Conservation (phyloP, 2,329 filamentous ascomycete genomes). For the Pyrenophora graminea region DNA sequence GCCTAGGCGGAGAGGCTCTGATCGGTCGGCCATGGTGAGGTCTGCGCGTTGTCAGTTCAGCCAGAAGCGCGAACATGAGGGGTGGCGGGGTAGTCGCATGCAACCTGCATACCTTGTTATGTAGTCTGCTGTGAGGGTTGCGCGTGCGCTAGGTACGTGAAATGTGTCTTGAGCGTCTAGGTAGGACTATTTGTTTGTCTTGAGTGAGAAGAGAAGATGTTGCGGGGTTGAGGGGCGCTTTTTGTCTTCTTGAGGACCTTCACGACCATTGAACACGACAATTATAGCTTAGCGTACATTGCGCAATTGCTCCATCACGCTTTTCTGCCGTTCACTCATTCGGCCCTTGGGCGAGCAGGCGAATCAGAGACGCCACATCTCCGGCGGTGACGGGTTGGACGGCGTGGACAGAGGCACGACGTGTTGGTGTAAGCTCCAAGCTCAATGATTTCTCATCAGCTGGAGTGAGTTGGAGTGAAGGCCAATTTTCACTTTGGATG, state of each 20-base stretch:
- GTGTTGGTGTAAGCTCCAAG: not conserved
- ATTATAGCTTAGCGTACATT: constrained; percentile 36
- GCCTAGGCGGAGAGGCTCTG: constrained; percentile 63
- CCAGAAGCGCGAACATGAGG: constrained; percentile 38
- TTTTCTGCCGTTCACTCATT: constrained; percentile 31
- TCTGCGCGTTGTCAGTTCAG: constrained; percentile 18
- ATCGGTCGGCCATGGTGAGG: constrained; percentile 37
- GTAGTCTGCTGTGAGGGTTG: not conserved
- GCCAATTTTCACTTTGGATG: too few relatives aligned
- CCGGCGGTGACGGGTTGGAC: constrained; percentile 25
- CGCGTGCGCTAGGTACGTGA: not conserved
- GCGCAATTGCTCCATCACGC: constrained; percentile 35
- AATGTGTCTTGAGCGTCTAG: not conserved
- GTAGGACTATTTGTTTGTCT: not conserved
- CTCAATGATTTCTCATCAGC: not conserved
- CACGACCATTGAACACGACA: constrained; percentile 8
- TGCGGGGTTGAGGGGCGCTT: constrained; percentile 21
- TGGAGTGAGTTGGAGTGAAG: too few relatives aligned
- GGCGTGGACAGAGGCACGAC: not conserved
- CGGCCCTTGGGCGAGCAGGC: constrained; percentile 14
- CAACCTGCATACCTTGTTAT: constrained; percentile 16
- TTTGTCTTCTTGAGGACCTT: constrained; percentile 29
- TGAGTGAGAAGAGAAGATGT: not conserved
- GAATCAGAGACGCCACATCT: constrained; percentile 24
- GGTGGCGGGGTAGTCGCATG: constrained; percentile 34